phyloP scores from a whole-genome alignment of 306 rosid genomes.

The Mimosa pudica region DNA sequence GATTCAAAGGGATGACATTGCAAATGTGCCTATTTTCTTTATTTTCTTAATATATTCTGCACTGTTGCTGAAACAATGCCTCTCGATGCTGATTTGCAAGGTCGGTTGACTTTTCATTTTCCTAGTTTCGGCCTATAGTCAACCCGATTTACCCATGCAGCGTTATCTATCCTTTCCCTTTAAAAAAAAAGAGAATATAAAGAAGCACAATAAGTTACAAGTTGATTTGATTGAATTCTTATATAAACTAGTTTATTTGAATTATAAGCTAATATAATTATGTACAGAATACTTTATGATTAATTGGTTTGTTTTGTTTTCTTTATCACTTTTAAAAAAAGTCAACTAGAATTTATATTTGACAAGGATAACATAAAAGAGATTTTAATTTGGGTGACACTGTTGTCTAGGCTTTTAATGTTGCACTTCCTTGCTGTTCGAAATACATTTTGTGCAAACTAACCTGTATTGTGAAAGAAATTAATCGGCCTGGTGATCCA shows the following conservation, averaged over 20 bases:
- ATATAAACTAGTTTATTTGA: no score
- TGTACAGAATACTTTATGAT: no score
- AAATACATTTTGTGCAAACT: background rate
- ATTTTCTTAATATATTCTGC: background rate
- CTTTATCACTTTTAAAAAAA: no score
- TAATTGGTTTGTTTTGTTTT: no score
- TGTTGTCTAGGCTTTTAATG: background rate
- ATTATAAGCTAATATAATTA: no score
- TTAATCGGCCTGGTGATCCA: no score
- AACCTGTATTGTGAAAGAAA: background rate
- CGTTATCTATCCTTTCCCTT: background rate
- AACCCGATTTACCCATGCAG: background rate
- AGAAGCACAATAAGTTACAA: no score
- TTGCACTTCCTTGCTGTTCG: background rate
- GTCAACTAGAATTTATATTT: no score
- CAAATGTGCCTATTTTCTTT: constrained; percentile 37
- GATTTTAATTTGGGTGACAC: background rate
- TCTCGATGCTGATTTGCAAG: background rate
- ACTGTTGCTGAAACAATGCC: background rate
- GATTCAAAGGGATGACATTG: constrained; percentile 69
- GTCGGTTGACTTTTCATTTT: background rate
- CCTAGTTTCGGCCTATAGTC: background rate
- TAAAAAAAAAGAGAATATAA: no score
- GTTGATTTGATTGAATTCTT: no score
- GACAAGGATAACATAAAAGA: background rate